phyloP scores from a whole-genome alignment of 805 yeast genomes.

The Dipodascopsis uninucleata region DNA sequence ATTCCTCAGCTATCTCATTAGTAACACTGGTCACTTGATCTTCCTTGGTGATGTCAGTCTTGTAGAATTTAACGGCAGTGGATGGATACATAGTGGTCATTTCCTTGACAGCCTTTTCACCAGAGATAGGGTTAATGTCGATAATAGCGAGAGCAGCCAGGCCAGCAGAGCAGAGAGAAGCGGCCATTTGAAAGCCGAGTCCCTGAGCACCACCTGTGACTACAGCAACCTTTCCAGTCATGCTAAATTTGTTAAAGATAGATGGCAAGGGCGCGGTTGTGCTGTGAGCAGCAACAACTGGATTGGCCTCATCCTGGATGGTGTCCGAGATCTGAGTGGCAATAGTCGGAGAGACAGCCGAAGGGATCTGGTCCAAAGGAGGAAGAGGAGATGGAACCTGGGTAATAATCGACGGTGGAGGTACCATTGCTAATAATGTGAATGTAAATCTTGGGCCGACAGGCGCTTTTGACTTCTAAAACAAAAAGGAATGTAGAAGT shows the following conservation, averaged over 20 bases:
- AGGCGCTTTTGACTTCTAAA: no score
- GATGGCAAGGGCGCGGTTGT: conserved; percentile 11
- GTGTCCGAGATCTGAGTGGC: no score
- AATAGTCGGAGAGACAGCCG: conserved; percentile 35
- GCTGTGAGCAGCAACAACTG: no score
- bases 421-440: no score
- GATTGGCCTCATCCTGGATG: no score
- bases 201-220: conserved; percentile 71
- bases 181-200: conserved; percentile 55
- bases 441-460: no score
- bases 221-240: conserved; percentile 52
- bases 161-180: conserved; percentile 54
- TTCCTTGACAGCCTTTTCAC: conserved; percentile 59
- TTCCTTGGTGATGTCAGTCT: conserved; percentile 58
- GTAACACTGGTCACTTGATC: conserved; percentile 38
- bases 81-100: conserved; percentile 50
- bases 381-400: no score
- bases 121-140: conserved; percentile 56
- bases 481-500: no score
- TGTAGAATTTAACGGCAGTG: conserved; percentile 53
- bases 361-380: conserved; percentile 37
- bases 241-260: conserved; percentile 7
- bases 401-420: no score
- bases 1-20: conserved; percentile 48
- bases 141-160: conserved; percentile 50